Percentiles rank a stretch among this genome's conserved stretches.
Evolutionary conservation across 371 early-diverging fungal genomes (phyloP).

Genomic region (Blakeslea trispora): DNA sequence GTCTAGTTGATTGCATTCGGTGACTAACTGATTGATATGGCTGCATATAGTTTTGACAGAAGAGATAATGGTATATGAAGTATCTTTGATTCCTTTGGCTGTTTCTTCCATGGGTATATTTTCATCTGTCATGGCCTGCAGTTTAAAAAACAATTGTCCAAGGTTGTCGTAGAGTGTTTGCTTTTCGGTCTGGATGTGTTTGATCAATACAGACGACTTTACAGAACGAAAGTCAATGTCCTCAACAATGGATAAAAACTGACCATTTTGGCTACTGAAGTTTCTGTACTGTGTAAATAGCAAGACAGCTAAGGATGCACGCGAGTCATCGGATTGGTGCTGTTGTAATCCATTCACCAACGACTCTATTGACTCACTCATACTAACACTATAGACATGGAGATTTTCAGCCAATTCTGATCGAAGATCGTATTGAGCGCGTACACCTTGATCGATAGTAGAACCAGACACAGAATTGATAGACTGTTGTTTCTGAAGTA

Average conservation of each 20-base stretch:
- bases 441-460: constrained; percentile 1
- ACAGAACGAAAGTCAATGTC: constrained; percentile 39
- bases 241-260: constrained; percentile 44
- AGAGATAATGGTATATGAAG: constrained; percentile 25
- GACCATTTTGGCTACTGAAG: constrained; percentile 44
- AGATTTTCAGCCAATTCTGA: constrained; percentile 34
- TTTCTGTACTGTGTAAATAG: constrained; percentile 55
- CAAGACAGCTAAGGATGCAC: constrained; percentile 56
- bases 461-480: too few species aligned
- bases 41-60: constrained; percentile 30
- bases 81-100: constrained; percentile 21
- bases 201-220: constrained; percentile 23
- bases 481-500: too few species aligned
- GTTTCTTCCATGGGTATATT: constrained; percentile 15
- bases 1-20: constrained; percentile 10
- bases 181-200: constrained; percentile 20
- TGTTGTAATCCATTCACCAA: constrained; percentile 23
- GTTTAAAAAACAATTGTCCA: constrained; percentile 64
- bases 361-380: constrained; percentile 42
- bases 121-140: constrained; percentile 64
- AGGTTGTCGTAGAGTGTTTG: constrained; percentile 68
- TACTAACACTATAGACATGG: constrained; percentile 38
- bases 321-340: constrained; percentile 26
- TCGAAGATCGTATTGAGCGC: constrained; percentile 29
- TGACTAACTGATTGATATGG: constrained; percentile 24